Base-by-base conservation (phyloP, 176 grass and related monocot genomes). In the Cenchrus fungigraminus region DNA sequence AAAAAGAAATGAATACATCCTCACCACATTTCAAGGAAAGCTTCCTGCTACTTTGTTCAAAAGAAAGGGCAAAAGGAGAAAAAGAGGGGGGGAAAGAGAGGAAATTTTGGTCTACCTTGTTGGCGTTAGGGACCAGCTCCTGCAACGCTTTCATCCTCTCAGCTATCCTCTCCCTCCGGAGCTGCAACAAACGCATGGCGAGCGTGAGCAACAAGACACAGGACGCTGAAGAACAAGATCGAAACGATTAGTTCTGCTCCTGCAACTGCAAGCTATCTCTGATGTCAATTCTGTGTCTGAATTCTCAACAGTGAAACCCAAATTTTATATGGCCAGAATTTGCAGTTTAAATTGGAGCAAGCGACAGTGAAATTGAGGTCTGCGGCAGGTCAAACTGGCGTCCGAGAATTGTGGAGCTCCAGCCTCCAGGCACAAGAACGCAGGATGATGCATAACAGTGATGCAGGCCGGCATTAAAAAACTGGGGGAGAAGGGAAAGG, bases 61-160 rank as follows among this genome's bases (percentile, higher is more conserved):
- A 85, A 85, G 75, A 74, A 52, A 77, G 55, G 16, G n/a, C 32
- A 68, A 67, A 81, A 49, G 55, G 31, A 47, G 14, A 44, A 70
- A 70, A 58, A 75, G 68, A 65, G 81, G 57, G 77, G 73, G 73
- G 85, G 50, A 51, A 51, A 51, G 45, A 68, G 63, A 65, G 10
- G 49, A 37, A 52, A 69, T 20, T 79, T 64, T 74, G 57, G 65
- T 53, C 44, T 69, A 98, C 96, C 93, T 95, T 98, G 82, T 98
- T 98, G 68, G 93, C 89, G 65, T 84, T 95, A 31, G 96, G 93
- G 22, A 98, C 93, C 80, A 98, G 63, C 88, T 95, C 96, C 81
- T 95, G 93, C 61, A 98, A 92, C 42, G 93, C 93, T 78, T 95
- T 98, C 96, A 98, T 98, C 91, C 96, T 89, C 78, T 98, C 96